Base-by-base conservation (phyloP, 1,284 basidiomycete genomes). In the Volvariella surrecta region DNA sequence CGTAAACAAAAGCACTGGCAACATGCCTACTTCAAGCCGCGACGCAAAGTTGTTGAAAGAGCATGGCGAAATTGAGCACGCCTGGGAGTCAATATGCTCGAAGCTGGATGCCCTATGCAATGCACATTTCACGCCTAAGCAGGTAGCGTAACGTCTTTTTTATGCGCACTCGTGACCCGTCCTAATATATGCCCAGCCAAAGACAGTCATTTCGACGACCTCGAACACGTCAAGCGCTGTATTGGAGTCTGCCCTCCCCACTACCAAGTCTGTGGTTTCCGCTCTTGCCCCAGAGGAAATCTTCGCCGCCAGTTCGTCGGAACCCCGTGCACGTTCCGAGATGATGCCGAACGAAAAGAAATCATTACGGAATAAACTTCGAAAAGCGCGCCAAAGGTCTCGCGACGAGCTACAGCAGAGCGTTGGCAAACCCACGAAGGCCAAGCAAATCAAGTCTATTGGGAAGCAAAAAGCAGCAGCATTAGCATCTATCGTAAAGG, bases 271-370 rank as follows among this genome's bases (percentile, higher is more conserved):
- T 0, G 70, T 78, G 0, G 71, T 82, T 2, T 83, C 82, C 0
- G 86, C 93, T 73, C 76, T 99, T 42, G 92, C 96, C 0, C 96
- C 96, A 0, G 91, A 98, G 58, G 96, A 99, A 65, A 68, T 99
- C 24, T 89, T 88, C 54, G 68, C 79, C 0, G 73, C 86, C 0
- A 58, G 68, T 2, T 54, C 75, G 0, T 62, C 73, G 8, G 71
- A 76, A 37, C 67, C 77, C 35, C 77, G 78, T 32, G 70, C 79
- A 2, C 75, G 79, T 39, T 82, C 79, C 44, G 95, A 98, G 60
- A 71, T 97, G 48, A 91, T 89, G 4, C 89, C 93, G 0, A 64
- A 71, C 20, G 86, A 97, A 65, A 96, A 96, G 63, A 80, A 82
- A 42, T 66, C 79, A 1, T 62, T 79, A 40, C 76, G 81, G 40